phyloP scores from a whole-genome alignment of 768 basidiomycete genomes.

The Pleurotus pulmonarius region DNA sequence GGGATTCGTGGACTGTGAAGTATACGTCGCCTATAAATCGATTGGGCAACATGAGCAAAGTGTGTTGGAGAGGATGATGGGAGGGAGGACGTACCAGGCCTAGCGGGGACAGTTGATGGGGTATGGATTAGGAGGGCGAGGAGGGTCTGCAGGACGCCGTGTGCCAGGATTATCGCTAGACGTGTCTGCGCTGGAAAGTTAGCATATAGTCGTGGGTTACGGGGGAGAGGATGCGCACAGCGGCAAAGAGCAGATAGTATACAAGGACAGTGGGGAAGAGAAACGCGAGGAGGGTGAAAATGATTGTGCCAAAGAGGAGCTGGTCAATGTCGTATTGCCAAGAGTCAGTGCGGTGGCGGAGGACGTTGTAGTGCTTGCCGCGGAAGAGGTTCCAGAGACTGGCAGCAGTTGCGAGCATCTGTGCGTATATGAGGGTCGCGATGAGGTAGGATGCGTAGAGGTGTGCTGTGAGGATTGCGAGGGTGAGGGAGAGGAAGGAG shows the following conservation, averaged over 20 bases:
- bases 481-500: slow-evolving; percentile 61
- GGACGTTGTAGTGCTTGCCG: slow-evolving; percentile 85
- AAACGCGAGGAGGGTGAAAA: slow-evolving; percentile 81
- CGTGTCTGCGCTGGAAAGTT: slow-evolving; percentile 38
- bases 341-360: slow-evolving; percentile 84
- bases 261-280: slow-evolving; percentile 82
- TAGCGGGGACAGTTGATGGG: slow-evolving; percentile 78
- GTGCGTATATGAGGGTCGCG: slow-evolving; percentile 57
- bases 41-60: neutral
- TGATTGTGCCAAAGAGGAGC: slow-evolving; percentile 87
- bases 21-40: slow-evolving; percentile 26
- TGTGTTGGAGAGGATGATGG: neutral
- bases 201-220: neutral
- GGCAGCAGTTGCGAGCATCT: slow-evolving; percentile 51
- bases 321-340: slow-evolving; percentile 94
- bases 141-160: slow-evolving; percentile 59
- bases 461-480: slow-evolving; percentile 68
- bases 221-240: slow-evolving; percentile 32
- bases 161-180: slow-evolving; percentile 49
- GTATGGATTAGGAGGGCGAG: slow-evolving; percentile 89
- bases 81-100: slow-evolving; percentile 57
- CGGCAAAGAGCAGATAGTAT: slow-evolving; percentile 81
- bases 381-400: slow-evolving; percentile 89
- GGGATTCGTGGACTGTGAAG: slow-evolving; percentile 21
- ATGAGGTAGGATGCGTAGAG: slow-evolving; percentile 67